Evolutionary conservation across 2,329 filamentous ascomycete genomes (phyloP).

Genomic region (Davidsoniella neocaledoniae): DNA sequence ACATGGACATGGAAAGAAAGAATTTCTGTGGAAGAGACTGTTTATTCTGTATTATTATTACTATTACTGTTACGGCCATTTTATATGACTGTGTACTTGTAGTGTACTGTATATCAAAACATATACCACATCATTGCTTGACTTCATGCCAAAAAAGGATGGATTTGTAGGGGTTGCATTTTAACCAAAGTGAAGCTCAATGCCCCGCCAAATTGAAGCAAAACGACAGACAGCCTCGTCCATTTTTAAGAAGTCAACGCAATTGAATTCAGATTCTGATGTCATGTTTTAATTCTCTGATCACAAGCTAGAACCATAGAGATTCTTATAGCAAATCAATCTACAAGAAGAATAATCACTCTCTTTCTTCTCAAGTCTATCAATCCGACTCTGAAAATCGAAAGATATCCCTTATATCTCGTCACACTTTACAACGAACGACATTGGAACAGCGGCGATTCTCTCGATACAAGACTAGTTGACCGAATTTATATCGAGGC

Average conservation of each 20-base stretch:
- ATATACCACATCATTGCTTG: not conserved
- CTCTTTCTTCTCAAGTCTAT: not conserved
- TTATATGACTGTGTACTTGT: slow-evolving; percentile 9
- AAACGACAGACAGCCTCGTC: not conserved
- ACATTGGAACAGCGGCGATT: too few relatives aligned
- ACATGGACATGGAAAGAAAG: not conserved
- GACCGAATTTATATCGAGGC: too few relatives aligned
- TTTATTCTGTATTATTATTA: slow-evolving; percentile 18
- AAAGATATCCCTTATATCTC: too few relatives aligned
- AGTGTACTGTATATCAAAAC: slow-evolving; percentile 7
- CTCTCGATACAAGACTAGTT: too few relatives aligned
- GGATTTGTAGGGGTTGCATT: not conserved
- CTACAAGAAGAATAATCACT: not conserved
- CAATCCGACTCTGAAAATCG: too few relatives aligned
- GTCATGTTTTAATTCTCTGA: too few relatives aligned
- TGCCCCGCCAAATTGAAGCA: not conserved
- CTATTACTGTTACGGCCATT: slow-evolving; percentile 20
- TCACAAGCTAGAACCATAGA: too few relatives aligned
- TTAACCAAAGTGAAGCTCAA: not conserved
- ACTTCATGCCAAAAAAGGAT: too few relatives aligned
- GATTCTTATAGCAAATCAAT: not conserved
- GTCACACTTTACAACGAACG: too few relatives aligned
- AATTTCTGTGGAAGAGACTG: not conserved
- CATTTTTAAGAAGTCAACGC: too few relatives aligned
- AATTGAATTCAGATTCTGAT: too few relatives aligned